Base-by-base conservation (phyloP, 345 rosid genomes). In the Gossypium bickii region DNA sequence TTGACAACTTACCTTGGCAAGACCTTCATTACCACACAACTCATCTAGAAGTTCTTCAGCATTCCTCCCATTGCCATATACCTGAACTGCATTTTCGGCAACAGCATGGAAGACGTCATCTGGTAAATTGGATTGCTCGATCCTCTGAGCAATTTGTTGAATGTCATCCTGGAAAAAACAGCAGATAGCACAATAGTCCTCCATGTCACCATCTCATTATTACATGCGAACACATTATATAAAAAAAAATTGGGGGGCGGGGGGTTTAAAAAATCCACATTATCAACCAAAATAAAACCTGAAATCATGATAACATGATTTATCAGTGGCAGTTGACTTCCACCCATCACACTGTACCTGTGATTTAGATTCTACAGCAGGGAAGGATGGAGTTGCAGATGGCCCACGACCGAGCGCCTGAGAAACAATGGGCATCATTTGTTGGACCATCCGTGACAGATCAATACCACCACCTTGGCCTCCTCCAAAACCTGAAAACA, bases 351-450 rank as follows among this genome's bases (percentile, higher is more conserved):
- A n/a, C 18, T 74, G 81, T 63, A 20, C 62, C 74, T 71, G 89
- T 56, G 73, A 24, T 66, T 80, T 79, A 72, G 88, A 74, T 27
- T 60, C 77, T 1, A 63, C 64, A 43, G 72, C 71, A 56, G 86
- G 65, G 49, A 83, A 75, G 41, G 81, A 68, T 27, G 67, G 81
- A 49, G 81, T 25, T 70, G 78, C 70, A 69, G 77, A 61, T 20
- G 80, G 27, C 52, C 88, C 92, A 73, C 78, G 82, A 44, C 82
- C 83, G 44, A 95, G 85, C 68, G 94, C 97, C 81, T 86, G 97
- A 44, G 98, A 90, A 74, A 95, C 97, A 61, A 90, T 82, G 48
- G 97, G 99, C 98, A 95, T 91, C 98, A 95, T 91, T 79, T 88
- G 96, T 72, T 88, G 98, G 51, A 95, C 83, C 91, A 95, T 90